These are phyloP conservation scores for Sugiyamaella mastotermitis DNA, from an alignment of 805 yeast genomes.

Conservation along the genomic window DNA sequence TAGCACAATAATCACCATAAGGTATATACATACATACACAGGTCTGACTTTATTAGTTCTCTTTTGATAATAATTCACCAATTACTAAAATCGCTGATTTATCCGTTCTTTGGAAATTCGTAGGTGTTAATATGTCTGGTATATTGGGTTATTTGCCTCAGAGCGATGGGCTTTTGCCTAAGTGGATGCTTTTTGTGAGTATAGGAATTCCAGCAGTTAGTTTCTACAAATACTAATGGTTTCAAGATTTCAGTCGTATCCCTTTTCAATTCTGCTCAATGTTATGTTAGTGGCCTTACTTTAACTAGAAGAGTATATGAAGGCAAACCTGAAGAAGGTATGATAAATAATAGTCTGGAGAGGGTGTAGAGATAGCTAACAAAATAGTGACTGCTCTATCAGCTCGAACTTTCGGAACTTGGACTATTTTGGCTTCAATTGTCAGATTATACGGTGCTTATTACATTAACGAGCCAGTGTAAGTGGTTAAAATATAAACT, in stretches of 20 bases:
- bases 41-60: no score
- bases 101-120: no score
- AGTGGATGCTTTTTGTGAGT: constrained; percentile 66
- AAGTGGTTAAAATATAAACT: no score
- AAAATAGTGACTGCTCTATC: constrained; percentile 49
- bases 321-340: constrained; percentile 51
- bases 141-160: constrained; percentile 12
- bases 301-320: constrained; percentile 79
- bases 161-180: constrained; percentile 52
- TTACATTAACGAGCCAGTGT: constrained; percentile 58
- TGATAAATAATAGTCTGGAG: neutral
- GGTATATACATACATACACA: no score
- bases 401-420: constrained; percentile 97
- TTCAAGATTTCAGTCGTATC: constrained; percentile 74
- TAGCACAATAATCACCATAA: no score
- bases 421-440: constrained; percentile 86
- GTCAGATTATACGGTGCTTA: constrained; percentile 86
- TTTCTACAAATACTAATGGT: constrained; percentile 9
- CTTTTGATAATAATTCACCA: no score
- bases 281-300: constrained; percentile 66
- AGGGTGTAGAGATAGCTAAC: constrained; percentile 2
- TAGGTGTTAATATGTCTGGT: no score
- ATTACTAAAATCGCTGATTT: no score
- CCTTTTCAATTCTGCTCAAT: constrained; percentile 81
- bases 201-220: neutral